Conservation (phyloP, 768 basidiomycete species). For the Hericium rajendrae region DNA sequence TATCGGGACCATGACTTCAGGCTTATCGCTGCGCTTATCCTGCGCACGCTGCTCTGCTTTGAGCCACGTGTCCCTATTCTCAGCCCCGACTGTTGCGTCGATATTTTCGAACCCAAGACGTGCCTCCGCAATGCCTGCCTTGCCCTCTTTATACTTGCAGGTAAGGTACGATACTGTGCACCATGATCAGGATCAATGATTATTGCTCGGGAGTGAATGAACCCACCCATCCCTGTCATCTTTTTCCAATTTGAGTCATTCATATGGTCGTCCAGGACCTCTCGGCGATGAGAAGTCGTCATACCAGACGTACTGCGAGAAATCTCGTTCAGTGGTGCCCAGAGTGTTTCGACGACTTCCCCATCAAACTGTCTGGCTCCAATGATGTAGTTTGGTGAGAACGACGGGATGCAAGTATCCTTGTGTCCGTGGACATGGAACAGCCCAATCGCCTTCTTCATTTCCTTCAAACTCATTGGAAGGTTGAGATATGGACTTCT, state of each 20-base stretch:
- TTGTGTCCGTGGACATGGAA: slow-evolving; percentile 4
- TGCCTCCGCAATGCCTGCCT: background rate
- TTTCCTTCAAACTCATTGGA: background rate
- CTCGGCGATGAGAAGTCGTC: background rate
- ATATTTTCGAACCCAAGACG: background rate
- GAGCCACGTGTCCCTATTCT: background rate
- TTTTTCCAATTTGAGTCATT: slow-evolving; percentile 5
- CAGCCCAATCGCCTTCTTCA: background rate
- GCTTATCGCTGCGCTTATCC: background rate
- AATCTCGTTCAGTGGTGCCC: slow-evolving; percentile 2
- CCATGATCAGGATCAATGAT: background rate
- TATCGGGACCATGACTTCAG: background rate
- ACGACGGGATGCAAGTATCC: background rate
- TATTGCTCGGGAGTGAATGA: background rate
- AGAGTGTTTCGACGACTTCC: slow-evolving; percentile 1
- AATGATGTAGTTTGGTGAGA: background rate
- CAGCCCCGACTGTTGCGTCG: background rate
- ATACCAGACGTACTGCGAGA: slow-evolving; percentile 1
- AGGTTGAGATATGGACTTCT: background rate
- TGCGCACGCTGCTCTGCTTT: background rate
- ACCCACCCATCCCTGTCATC: background rate
- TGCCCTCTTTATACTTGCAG: background rate
- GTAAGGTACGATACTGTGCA: background rate
- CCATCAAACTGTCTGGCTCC: slow-evolving; percentile 2
- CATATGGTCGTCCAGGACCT: background rate